Base-by-base conservation (phyloP, 108 stramenopile species). In the Cyclotella sp. region DNA sequence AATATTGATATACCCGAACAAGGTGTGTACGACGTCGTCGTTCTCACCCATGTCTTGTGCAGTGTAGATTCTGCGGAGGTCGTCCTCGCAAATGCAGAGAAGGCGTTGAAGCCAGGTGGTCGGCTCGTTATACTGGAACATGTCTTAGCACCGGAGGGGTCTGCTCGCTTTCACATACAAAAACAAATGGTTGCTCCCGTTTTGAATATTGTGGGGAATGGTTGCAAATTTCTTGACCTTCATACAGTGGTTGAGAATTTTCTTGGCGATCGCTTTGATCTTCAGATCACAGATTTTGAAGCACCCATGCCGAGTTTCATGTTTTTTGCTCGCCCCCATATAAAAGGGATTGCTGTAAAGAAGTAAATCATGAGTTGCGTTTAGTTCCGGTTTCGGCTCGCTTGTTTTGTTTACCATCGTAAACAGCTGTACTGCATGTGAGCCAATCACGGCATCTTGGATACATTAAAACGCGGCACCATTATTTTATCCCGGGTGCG, bases 101-200 rank as follows among this genome's bases (percentile, higher is more conserved):
- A 84, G 52, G 87, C 87, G 15, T 45, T 90, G 44, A 87, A 84
- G 58, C 86, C 86, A n/a, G 87, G 89, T 13, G 90, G 90, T 6
- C 82, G 63, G 58, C 82, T 87, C 26, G 65, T 88, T 12, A 76
- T 90, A 30, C 66, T 84, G 78, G 87, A 88, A 47, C 87, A 88
- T 49, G 73, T 86, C 18, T 18, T 73, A 3, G 85, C 85, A 0
- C 1, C 0, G 5, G 71, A 72, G 9, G 85, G 83, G 5, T 75
- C 81, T 13, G 12, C 18, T 41, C 21, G 45, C 30, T 67, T 64
- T 45, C 70, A 46, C 27, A 24, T 75, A 34, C 87, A 88, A 40
- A 39, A 3, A 41, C 34, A 62, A 6, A 15, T 76, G 14, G 42
- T 84, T 16, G 80, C 66, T 39, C 87, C 87, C 9, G 58, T 85